Evolutionary conservation across 1,284 basidiomycete species (phyloP), one percentile per base, ranked within the genome.

Genomic region (Ganoderma lingzhi): DNA sequence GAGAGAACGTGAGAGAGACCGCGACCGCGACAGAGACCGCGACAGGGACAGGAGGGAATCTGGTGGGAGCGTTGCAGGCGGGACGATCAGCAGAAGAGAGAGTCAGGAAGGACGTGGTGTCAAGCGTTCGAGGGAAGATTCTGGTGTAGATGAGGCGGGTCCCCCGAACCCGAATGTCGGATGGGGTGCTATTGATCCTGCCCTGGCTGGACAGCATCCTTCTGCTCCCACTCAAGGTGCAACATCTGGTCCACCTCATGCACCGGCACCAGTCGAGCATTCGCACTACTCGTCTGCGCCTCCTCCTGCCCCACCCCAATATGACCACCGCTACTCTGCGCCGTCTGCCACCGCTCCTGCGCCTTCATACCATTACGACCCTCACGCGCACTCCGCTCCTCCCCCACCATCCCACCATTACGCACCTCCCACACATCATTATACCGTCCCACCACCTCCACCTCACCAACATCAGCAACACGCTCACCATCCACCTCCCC

Each of bases 131-230:
- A 66, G 74, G 8, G 74, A 75, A 28, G 74, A 72, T 8, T 61
- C 67, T 10, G 62, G 60, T n/a, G 62, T 73, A 6, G 73, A 69
- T 9, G 71, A 73, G 37, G 62, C 75, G 12, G 71, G 76, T 28
- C 73, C 76, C 1, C 72, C 74, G 8, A 70, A 65, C 41, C 63
- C 73, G 17, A 69, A 66, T 15, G 71, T 70, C 0, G 68, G 63
- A 10, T 78, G 77, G 76, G 68, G 71, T 6, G 61, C 75, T 19
- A 74, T 78, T 14, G 78, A 79, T 68, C 77, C 79, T 37, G 68
- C 77, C 32, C 74, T 78, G 3, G 69, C 71, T 45, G 58, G 76
- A 15, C 73, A 69, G 35, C 59, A 61, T 42, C 23, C 59, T 42
- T 42, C 59, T 23, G 59, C 59, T 2, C 41, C 59, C 15, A 12